phyloP scores from a whole-genome alignment of 2,329 filamentous ascomycete genomes.

The Graphilbum fragrans region DNA sequence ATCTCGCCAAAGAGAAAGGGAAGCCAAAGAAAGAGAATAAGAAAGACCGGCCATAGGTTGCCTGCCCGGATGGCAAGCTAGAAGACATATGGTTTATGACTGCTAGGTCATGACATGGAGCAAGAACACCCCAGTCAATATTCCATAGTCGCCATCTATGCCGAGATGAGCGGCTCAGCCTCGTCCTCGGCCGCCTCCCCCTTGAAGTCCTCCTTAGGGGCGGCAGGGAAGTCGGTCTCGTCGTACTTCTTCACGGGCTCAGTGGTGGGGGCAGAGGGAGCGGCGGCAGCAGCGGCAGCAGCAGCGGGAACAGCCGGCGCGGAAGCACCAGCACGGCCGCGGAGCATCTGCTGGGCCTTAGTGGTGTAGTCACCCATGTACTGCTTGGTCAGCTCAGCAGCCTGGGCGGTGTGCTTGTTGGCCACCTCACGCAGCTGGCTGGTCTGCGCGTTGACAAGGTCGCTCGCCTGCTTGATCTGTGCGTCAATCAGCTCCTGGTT shows the following conservation, averaged over 20 bases:
- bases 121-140: not conserved
- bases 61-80: too few species aligned
- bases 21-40: not conserved
- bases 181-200: slow-evolving; percentile 22
- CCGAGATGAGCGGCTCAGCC: slow-evolving; percentile 13
- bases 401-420: slow-evolving; percentile 51
- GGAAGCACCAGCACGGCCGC: slow-evolving; percentile 29
- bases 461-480: slow-evolving; percentile 44
- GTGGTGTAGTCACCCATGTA: slow-evolving; percentile 56
- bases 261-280: slow-evolving; percentile 5
- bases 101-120: too few species aligned
- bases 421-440: slow-evolving; percentile 48
- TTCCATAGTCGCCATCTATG: slow-evolving; percentile 2
- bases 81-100: too few species aligned
- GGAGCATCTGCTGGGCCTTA: slow-evolving; percentile 54
- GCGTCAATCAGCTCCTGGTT: slow-evolving; percentile 60
- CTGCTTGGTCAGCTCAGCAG: slow-evolving; percentile 52
- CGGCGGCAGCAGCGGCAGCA: slow-evolving; percentile 2
- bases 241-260: slow-evolving; percentile 18
- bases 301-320: slow-evolving; percentile 15
- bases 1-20: not conserved
- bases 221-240: slow-evolving; percentile 36
- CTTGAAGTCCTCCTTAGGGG: slow-evolving; percentile 34
- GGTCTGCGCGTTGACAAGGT: slow-evolving; percentile 50
- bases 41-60: not conserved